Base-by-base conservation (phyloP, 1,139 yeast genomes). In the Suhomyces guaymorum region DNA sequence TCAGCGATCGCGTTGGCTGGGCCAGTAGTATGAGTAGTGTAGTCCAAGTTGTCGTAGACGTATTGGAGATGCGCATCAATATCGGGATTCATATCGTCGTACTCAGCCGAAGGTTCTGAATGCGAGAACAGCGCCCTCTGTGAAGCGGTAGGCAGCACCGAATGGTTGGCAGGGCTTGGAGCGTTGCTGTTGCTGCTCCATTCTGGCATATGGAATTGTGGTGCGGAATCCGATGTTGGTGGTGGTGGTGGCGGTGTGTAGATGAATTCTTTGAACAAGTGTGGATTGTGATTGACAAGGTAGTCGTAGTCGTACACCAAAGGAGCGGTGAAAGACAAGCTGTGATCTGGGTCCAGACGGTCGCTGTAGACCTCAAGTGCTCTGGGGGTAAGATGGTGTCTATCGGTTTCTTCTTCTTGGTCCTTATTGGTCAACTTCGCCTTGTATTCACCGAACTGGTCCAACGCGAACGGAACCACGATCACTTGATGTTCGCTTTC, bases 401-500 rank as follows among this genome's bases (percentile, higher is more conserved):
- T 46, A 47, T 10, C 27, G 22, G 21, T 16, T 11, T 27, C 28
- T 5, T 31, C 19, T 19, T 24, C 23, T 15, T n/a, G n/a, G n/a
- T n/a, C n/a, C n/a, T n/a, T n/a, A n/a, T n/a, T n/a, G n/a, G n/a
- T 33, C 21, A 20, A 21, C 32, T 20, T 24, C 3, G 26, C 34
- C 23, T 58, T 56, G 45, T 49, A 62, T 17, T 55, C 59, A 2
- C 63, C 64, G 47, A 53, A 70, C 44, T 69, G 73, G 40, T 68
- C 72, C 43, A 70, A 58, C 7, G 73, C 73, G 47, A 56, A 59
- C 4, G 76, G 76, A 18, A 69, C 66, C 15, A 82, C 71, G 14
- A 88, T 69, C 22, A 89, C 88, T 54, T 86, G 95, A 52, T 86
- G 95, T 48, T 82, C 78, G 24, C 44, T 38, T 5, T 41, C 47